Percentiles rank a stretch among this genome's conserved stretches.
phyloP scores from a whole-genome alignment of 208 protist genomes.

The Dictyostelium gargantuum region DNA sequence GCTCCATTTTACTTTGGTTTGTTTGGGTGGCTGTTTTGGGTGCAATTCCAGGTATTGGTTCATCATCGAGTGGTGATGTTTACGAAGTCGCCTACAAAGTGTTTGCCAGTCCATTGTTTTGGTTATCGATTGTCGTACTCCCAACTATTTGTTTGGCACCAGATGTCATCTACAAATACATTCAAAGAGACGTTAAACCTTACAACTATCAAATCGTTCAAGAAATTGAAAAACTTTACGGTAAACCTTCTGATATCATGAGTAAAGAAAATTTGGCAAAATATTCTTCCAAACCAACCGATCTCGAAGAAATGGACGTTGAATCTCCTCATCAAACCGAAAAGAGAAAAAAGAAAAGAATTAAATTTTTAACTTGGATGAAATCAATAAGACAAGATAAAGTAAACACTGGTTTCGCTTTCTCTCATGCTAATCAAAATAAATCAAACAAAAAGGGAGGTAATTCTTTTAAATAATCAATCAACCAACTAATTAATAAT shows the following conservation, averaged over 20 bases:
- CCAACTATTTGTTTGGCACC: conserved; percentile 17
- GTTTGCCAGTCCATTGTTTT: conserved; percentile 18
- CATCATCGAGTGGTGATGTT: conserved; percentile 2
- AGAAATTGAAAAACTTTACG: conserved; percentile 40
- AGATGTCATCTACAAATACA: conserved; percentile 37
- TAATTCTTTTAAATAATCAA: conserved; percentile 5
- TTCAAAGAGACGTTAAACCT: conserved; percentile 25
- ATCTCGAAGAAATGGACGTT: conserved; percentile 30
- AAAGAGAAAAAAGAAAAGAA: conserved; percentile 14
- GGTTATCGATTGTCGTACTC: conserved; percentile 4
- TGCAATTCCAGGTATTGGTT: conserved; percentile 12
- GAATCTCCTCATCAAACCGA: not conserved
- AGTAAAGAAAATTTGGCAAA: not conserved
- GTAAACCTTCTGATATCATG: conserved; percentile 23
- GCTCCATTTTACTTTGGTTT: conserved; percentile 75
- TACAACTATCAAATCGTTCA: conserved; percentile 59
- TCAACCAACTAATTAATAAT: too few species aligned
- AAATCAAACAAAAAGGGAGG: not conserved
- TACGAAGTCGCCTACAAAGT: conserved; percentile 29
- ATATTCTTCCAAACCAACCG: not conserved
- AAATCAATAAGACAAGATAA: conserved; percentile 17
- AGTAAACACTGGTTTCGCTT: conserved; percentile 36
- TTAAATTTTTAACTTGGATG: conserved; percentile 41
- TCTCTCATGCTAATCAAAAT: conserved; percentile 35
- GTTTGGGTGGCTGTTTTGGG: conserved; percentile 17